Percentiles rank a stretch among this genome's conserved stretches.
These are phyloP conservation scores for Jimgerdemannia flammicorona DNA, from an alignment of 192 early-diverging fungal genomes.

Conservation along the genomic window DNA sequence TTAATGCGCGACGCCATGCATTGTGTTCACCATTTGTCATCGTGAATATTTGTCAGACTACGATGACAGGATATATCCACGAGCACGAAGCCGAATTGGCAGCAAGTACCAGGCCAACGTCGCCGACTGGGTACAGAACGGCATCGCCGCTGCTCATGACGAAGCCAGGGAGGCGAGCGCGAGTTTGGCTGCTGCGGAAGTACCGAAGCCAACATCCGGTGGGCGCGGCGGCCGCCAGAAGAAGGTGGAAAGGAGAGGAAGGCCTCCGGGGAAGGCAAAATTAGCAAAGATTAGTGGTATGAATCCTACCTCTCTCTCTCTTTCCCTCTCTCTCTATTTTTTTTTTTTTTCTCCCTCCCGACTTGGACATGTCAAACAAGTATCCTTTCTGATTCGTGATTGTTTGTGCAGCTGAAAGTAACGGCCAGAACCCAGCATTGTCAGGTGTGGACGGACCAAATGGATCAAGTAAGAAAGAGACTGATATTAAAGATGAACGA, in stretches of 20 bases:
- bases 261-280: neutral
- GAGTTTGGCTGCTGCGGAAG: slow-evolving; percentile 23
- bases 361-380: no score
- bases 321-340: no score
- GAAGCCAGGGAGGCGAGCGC: neutral
- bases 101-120: slow-evolving; percentile 77
- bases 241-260: neutral
- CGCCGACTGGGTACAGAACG: slow-evolving; percentile 42
- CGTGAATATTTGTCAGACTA: slow-evolving; percentile 35
- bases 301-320: neutral
- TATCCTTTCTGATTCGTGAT: no score
- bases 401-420: no score
- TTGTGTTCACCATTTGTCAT: neutral
- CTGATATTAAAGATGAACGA: no score
- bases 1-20: neutral
- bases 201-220: slow-evolving; percentile 37
- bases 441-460: no score
- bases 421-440: no score
- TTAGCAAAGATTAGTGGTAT: neutral
- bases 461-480: no score
- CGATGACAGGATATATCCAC: slow-evolving; percentile 75
- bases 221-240: slow-evolving; percentile 26
- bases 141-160: neutral
- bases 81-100: slow-evolving; percentile 76
- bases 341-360: no score